Conservation (phyloP, 78 protist genomes). For the Guillardia theta region DNA sequence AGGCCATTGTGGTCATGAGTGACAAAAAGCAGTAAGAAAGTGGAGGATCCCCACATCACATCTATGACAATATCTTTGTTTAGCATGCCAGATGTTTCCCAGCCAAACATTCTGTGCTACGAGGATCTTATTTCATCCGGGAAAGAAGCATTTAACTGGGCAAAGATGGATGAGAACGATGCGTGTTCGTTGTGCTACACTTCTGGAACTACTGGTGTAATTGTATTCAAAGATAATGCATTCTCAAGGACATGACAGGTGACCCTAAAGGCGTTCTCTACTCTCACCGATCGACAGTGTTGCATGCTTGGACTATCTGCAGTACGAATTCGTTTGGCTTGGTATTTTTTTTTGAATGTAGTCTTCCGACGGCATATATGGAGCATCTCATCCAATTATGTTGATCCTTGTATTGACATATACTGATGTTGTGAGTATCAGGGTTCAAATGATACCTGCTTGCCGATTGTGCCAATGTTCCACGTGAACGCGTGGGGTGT, state of each 20-base stretch:
- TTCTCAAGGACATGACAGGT: too few relatives aligned
- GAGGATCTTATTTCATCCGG: background rate
- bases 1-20: background rate
- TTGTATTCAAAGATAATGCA: too few relatives aligned
- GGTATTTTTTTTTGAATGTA: background rate
- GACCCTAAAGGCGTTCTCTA: constrained; percentile 5
- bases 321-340: background rate
- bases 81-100: background rate
- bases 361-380: background rate
- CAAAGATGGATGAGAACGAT: background rate
- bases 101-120: background rate
- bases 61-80: background rate
- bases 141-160: background rate
- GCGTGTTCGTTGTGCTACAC: background rate
- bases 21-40: background rate
- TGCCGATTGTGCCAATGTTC: constrained; percentile 43
- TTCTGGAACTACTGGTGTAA: background rate
- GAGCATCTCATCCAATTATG: background rate
- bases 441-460: background rate
- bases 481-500: constrained; percentile 51
- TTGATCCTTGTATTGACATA: background rate
- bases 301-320: background rate
- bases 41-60: background rate
- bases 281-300: background rate
- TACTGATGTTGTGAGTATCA: background rate